Base-by-base conservation (phyloP, 2,329 filamentous ascomycete genomes). In the Zymoseptoria ardabiliae region DNA sequence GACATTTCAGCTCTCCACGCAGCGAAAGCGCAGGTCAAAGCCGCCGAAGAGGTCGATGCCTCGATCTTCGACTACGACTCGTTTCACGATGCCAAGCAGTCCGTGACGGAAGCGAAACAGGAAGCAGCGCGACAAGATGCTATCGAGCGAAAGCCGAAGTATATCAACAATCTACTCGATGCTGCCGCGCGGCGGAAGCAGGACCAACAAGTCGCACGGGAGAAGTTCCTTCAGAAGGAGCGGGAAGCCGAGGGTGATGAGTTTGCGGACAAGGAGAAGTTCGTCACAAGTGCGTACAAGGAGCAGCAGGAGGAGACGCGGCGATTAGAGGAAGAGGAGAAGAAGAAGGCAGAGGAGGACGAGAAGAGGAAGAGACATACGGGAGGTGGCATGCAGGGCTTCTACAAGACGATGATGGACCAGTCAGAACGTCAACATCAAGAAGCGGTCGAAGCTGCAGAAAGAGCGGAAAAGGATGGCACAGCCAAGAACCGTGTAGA, bases 1-100 rank as follows among this genome's bases (percentile, higher is more conserved):
- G 87, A 91, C 68, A 80, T 90, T 1, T 89, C 88, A 2, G 83
- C 84, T 67, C 30, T 62, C 4, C 59, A 58, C 1, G 78, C 87
- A 30, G 84, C 87, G 23, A 82, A 83, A 56, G 85, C 82, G 66
- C 81, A 88, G 66, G 82, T 84, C 45, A 79, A 85, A 63, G 83
- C 84, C 17, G 89, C 88, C 2, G 79, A 85, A 62, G 80, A 84
- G 60, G 71, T 88, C 8, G 90, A 94, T 68, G 78, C 88, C 1
- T 86, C 84, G 54, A 86, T 94, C 66, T 94, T 92, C 78, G 90
- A 94, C 75, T 95, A 94, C 76, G 90, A 95, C 72, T 82, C 82
- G 1, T 88, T 90, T 21, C 92, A 91, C 75, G 89, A 93, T 67
- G 88, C 87, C 0, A 79, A 93, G 49, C 87, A 90, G 65, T 76